Conservation (phyloP, 805 yeast genomes). For the Zygosaccharomyces pseudorouxii region DNA sequence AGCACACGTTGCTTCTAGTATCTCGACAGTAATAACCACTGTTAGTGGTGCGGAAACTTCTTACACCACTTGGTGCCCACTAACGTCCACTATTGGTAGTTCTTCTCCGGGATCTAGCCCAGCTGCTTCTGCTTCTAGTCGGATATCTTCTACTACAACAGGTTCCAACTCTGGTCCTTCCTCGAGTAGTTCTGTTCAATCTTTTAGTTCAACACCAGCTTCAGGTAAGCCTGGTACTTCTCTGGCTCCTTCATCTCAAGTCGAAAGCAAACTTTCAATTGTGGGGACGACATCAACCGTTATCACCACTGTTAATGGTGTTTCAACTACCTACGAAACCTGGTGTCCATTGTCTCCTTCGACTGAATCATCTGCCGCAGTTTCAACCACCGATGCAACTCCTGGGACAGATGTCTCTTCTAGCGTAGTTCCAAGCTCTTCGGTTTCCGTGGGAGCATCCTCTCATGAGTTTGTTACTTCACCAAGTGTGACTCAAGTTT, state of each 20-base stretch:
- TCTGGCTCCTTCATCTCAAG: neutral
- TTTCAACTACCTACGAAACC: slow-evolving; percentile 29
- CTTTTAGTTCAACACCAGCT: neutral
- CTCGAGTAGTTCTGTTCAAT: neutral
- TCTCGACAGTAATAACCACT: slow-evolving; percentile 11
- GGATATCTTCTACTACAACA: neutral
- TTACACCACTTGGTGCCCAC: slow-evolving; percentile 14
- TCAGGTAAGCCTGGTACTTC: neutral
- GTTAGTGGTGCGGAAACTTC: slow-evolving; percentile 11
- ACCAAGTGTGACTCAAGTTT: slow-evolving; percentile 9
- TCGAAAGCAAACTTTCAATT: neutral
- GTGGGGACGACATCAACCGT: slow-evolving; percentile 14
- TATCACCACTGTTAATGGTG: slow-evolving; percentile 24
- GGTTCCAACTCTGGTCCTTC: neutral
- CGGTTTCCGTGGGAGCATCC: neutral
- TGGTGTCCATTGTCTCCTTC: slow-evolving; percentile 23
- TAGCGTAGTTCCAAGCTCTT: neutral
- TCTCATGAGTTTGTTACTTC: neutral
- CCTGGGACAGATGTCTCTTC: neutral
- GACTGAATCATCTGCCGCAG: slow-evolving; percentile 6
- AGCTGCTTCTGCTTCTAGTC: neutral
- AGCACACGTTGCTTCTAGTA: neutral
- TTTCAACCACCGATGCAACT: neutral
- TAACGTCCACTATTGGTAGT: neutral
- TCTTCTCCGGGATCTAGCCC: neutral